Evolutionary conservation across 2,329 filamentous ascomycete species (phyloP), one percentile per base, ranked within the genome.

Genomic region (Penicillium sp.): DNA sequence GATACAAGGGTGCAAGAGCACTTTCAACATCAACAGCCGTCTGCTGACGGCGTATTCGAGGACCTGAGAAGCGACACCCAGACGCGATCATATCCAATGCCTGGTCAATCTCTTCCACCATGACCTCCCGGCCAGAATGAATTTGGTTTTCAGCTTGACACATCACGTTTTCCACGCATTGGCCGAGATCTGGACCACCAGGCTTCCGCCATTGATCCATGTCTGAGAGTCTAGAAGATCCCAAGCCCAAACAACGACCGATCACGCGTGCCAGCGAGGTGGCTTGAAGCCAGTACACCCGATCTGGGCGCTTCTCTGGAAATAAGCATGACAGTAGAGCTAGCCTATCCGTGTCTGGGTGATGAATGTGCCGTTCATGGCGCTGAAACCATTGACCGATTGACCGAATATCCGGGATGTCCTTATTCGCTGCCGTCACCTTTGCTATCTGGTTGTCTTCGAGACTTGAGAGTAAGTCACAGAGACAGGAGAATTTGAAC

Each of bases 251-350:
- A 22, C 86, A 85, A 35, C 87, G 84, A 3, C 83, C 85, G 16
- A 97, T 82, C n/a, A 91, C 84, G 55, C 83, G 85, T 58, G 88
- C 85, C 0, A 97, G 80, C 0, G 79, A 82, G 6, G 68, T 70
- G 33, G 85, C 79, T 70, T 91, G 86, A 1, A 96, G 81, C 40
- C 82, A 84, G 72, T 93, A 96, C 1, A 94, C 90, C 30, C 92
- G 85, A 71, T 96, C 92, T 2, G 87, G 88, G 56, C 92, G 83
- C 65, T 84, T 87, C 64, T 93, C 88, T 0, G 93, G 92, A 0
- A 96, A 83, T 0, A 97, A 76, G 2, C 89, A 88, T 1, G 90
- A 93, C 0, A 96, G 79, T 1, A 97, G 78, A 2, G 90, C 89
- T 1, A 85, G 79, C 1, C 82, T 80, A 68, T 88, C 80, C 1